Evolutionary conservation across 441 rosid genomes (phyloP).

Genomic region (Gossypium laxum): DNA sequence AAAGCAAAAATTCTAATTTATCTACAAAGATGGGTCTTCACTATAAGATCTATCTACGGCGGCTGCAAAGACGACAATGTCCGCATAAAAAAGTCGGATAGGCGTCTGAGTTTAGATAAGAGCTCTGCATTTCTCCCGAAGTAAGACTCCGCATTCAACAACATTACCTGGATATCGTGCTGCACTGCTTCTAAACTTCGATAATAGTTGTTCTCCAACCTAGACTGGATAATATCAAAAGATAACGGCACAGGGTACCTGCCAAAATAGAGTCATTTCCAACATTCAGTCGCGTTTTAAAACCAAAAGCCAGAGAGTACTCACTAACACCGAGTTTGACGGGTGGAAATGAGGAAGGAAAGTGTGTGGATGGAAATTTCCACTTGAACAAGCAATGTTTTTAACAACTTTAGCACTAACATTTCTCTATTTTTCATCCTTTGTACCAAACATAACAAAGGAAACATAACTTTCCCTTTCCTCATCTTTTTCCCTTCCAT

Average conservation of each 20-base stretch:
- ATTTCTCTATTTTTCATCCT: not conserved
- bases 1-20: not conserved
- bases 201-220: slow-evolving; percentile 80
- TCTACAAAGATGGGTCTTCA: slow-evolving; percentile 22
- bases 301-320: not conserved
- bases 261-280: slow-evolving; percentile 14
- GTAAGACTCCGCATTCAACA: slow-evolving; percentile 57
- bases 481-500: not conserved
- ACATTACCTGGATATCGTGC: slow-evolving; percentile 64
- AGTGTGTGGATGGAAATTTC: not conserved
- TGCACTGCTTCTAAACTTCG: slow-evolving; percentile 63
- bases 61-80: slow-evolving; percentile 43
- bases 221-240: slow-evolving; percentile 49
- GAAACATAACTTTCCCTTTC: not conserved
- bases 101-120: slow-evolving; percentile 40
- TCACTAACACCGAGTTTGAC: not conserved
- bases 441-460: not conserved
- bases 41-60: slow-evolving; percentile 7
- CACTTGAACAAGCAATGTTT: not conserved
- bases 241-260: slow-evolving; percentile 90
- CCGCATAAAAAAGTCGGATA: slow-evolving; percentile 48
- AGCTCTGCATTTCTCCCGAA: slow-evolving; percentile 50
- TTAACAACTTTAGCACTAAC: not conserved
- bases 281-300: not conserved
- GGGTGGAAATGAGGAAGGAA: not conserved